Conservation (phyloP, 129 eudicot genomes). For the Rutidosis leptorrhynchoides region DNA sequence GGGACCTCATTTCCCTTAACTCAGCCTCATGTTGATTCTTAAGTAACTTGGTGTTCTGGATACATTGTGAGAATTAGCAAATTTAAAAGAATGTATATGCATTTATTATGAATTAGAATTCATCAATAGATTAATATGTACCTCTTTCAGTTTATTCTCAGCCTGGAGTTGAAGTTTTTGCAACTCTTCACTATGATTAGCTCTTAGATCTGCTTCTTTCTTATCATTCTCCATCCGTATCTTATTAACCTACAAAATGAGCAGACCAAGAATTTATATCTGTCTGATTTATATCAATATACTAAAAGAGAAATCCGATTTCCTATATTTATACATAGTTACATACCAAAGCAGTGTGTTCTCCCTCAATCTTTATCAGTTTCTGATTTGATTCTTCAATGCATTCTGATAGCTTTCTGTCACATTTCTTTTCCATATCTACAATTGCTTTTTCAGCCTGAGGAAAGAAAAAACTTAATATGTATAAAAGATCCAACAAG, state of each 20-base stretch:
- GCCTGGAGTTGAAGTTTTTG: conserved; percentile 59
- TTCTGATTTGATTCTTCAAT: conserved; percentile 65
- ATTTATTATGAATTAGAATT: conserved; percentile 8
- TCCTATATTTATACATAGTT: conserved; percentile 41
- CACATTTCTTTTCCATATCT: conserved; percentile 64
- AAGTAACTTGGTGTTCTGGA: conserved; percentile 52
- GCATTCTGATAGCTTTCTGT: conserved; percentile 56
- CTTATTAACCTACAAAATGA: conserved; percentile 46
- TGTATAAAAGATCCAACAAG: neutral
- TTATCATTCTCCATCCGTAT: conserved; percentile 55
- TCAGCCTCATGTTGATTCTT: conserved; percentile 82
- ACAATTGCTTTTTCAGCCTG: conserved; percentile 64
- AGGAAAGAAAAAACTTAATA: conserved; percentile 8
- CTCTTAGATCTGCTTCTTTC: conserved; percentile 47
- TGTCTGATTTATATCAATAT: conserved; percentile 4
- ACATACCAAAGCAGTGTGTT: conserved; percentile 75
- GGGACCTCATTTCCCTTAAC: conserved; percentile 66
- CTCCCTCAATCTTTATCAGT: conserved; percentile 62
- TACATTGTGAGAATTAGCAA: conserved; percentile 8
- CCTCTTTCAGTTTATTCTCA: conserved; percentile 81
- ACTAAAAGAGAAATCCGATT: neutral
- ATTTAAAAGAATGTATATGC: conserved; percentile 15
- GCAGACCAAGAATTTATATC: conserved; percentile 9
- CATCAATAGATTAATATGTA: conserved; percentile 24
- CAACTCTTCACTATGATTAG: conserved; percentile 61